These are phyloP conservation scores for Mytilinidion resinicola DNA, from an alignment of 495 filamentous ascomycete species.

Conservation along the genomic window DNA sequence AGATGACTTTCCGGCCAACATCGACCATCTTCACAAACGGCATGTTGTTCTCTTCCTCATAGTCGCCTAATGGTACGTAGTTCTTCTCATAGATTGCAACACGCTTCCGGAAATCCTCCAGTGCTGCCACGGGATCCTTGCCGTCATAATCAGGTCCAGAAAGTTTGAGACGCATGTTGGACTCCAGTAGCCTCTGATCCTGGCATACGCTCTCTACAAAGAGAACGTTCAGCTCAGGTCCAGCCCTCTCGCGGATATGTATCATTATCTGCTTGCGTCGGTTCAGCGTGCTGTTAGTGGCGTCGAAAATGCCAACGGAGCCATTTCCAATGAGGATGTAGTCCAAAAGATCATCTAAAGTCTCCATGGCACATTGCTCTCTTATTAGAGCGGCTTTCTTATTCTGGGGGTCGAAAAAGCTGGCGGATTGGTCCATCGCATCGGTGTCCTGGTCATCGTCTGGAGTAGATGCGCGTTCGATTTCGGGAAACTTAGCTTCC, in stretches of 20 bases:
- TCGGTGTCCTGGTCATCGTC: constrained; percentile 30
- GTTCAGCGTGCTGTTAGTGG: constrained; percentile 89
- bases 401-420: constrained; percentile 92
- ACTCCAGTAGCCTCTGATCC: constrained; percentile 76
- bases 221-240: constrained; percentile 77
- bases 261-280: constrained; percentile 78
- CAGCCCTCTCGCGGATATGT: constrained; percentile 73
- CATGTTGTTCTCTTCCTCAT: constrained; percentile 81
- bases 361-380: constrained; percentile 87
- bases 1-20: constrained; percentile 87
- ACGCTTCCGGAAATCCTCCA: constrained; percentile 87
- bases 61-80: constrained; percentile 85
- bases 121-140: constrained; percentile 74
- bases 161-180: constrained; percentile 97
- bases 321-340: constrained; percentile 77
- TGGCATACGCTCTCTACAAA: constrained; percentile 93
- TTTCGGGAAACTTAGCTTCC: constrained; percentile 21
- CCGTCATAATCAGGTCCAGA: constrained; percentile 93
- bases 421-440: constrained; percentile 77
- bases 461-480: constrained; percentile 12
- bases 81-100: constrained; percentile 90
- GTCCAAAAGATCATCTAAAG: constrained; percentile 82
- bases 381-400: constrained; percentile 71
- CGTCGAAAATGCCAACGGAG: constrained; percentile 95
- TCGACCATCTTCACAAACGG: constrained; percentile 97